Base-by-base conservation (phyloP, 805 yeast species). In the Lipomyces chichibuensis region DNA sequence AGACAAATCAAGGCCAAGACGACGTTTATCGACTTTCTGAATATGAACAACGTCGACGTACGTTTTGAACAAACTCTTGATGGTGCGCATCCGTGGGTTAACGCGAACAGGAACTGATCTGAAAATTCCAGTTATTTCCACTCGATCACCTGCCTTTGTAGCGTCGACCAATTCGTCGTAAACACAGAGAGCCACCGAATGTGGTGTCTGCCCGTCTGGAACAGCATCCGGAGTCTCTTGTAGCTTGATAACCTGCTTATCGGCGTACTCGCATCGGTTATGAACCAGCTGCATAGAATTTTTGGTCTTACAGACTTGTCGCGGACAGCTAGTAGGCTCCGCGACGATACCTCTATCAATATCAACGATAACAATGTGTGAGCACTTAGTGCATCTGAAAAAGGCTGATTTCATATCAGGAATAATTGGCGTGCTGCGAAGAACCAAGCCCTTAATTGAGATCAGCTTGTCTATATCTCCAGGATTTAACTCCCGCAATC, bases 151-250 rank as follows among this genome's bases (percentile, higher is more conserved):
- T 8, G 99, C 98, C 74, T 97, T 85, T 74, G 96, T 90, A 63
- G 90, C 84, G 77, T 95, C 99, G 0, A 95, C 99, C 69, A 95
- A 83, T 77, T 95, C 98, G 78, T 95, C 99, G 76, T 94, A 95
- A 0, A 91, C 96, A 81, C 97, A 92, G 35, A 95, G 81, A 6
- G 97, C 91, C 59, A 95, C 91, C 14, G 97, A 89, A 78, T 95
- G 99, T 1, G 99, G 99, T 2, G 99, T 95, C 79, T 95, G 99
- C 20, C 99, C 99, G 79, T 91, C 98, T 3, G 99, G 99, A 17
- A 94, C 97, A 69, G 87, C 83, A 78, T 95, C 99, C 0, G 97
- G 97, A 0, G 97, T 92, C 78, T 95, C 99, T 79, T 95, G 99
- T 54, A 95, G 81, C 74, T 91, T 91, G 72, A 95, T 87, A 35